Percentiles rank a stretch among this genome's conserved stretches.
phyloP scores from a whole-genome alignment of 2,329 filamentous ascomycete genomes.

The Chrysosporium queenslandicum region DNA sequence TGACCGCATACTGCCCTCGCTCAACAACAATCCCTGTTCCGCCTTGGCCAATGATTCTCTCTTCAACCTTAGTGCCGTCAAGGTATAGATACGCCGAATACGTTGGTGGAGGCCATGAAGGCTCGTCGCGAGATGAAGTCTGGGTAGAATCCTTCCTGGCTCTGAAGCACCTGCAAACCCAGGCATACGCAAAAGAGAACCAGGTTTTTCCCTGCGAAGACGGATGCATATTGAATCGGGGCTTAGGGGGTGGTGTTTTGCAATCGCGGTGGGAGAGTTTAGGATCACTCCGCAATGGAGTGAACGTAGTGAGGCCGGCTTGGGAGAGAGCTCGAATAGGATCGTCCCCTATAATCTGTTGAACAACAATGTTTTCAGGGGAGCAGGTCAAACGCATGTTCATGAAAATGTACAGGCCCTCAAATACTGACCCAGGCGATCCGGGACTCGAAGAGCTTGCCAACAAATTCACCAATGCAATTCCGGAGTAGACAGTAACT shows the following conservation, averaged over 20 bases:
- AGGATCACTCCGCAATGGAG: not conserved
- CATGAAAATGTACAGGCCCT: too few relatives aligned
- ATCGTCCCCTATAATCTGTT: too few relatives aligned
- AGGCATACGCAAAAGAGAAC: constrained; percentile 1
- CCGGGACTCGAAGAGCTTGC: too few relatives aligned
- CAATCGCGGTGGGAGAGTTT: not conserved
- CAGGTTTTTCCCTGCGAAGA: constrained; percentile 6
- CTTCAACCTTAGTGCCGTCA: constrained; percentile 15
- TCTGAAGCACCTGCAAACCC: not conserved
- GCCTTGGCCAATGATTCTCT: constrained; percentile 17
- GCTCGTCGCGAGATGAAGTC: constrained; percentile 2
- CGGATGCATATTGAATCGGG: constrained; percentile 2
- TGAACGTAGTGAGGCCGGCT: too few relatives aligned
- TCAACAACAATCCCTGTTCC: constrained; percentile 18
- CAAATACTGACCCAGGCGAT: too few relatives aligned
- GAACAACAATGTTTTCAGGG: too few relatives aligned
- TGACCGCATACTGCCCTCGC: constrained; percentile 18
- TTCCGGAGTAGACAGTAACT: too few relatives aligned
- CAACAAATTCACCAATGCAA: too few relatives aligned
- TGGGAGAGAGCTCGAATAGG: too few relatives aligned
- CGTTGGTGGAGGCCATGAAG: constrained; percentile 10
- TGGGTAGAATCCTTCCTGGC: constrained; percentile 1
- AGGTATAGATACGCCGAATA: constrained; percentile 16
- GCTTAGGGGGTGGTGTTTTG: not conserved
- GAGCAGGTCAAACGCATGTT: too few relatives aligned